Conservation (phyloP, 352 stramenopile species). For the Globisporangium ultimum region DNA sequence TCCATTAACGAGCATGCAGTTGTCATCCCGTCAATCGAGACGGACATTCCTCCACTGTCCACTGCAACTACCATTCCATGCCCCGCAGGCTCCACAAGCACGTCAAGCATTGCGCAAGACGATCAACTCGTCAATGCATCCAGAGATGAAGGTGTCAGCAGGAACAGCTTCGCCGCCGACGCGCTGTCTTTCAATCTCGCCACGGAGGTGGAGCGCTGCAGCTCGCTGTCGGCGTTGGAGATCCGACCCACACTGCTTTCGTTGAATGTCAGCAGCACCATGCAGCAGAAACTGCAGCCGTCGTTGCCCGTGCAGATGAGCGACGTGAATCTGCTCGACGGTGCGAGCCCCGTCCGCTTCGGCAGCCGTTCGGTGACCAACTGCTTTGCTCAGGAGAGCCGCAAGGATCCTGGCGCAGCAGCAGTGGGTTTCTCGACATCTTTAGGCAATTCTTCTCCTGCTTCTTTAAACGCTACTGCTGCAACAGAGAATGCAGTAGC, state of each 20-base stretch:
- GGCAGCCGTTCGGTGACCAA: constrained; percentile 14
- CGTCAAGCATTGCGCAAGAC: neutral
- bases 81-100: neutral
- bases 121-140: neutral
- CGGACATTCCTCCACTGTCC: neutral
- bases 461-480: too few species aligned
- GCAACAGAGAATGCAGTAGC: neutral
- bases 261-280: neutral
- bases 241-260: constrained; percentile 8
- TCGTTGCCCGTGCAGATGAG: constrained; percentile 1
- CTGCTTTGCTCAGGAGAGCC: constrained; percentile 8
- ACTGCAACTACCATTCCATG: too few species aligned
- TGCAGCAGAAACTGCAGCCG: constrained; percentile 1
- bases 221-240: constrained; percentile 15
- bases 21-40: too few species aligned
- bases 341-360: constrained; percentile 8
- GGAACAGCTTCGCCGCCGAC: too few species aligned
- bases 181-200: too few species aligned
- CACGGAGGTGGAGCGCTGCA: constrained; percentile 6
- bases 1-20: constrained; percentile 1
- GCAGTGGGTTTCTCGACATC: neutral
- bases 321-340: constrained; percentile 20
- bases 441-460: neutral
- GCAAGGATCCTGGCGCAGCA: neutral
- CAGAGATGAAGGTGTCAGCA: neutral